A percentile compares a stretch with the other conserved stretches of the same genome.
phyloP scores from a whole-genome alignment of 345 rosid genomes.

The Diplotaxis tenuifolia region DNA sequence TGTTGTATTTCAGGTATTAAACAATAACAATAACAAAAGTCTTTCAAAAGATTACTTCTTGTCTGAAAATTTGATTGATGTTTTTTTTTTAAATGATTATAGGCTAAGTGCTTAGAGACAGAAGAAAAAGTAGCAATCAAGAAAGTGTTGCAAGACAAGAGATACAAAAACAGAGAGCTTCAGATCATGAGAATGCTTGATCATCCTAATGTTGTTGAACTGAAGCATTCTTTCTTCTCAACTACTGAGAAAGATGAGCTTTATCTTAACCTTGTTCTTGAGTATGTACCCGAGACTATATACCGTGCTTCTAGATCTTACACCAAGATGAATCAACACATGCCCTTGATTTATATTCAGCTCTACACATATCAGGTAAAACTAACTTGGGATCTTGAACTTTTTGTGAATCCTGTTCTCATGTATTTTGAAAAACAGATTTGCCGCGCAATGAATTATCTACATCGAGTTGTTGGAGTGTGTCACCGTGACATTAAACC shows the following conservation, averaged over 20 bases:
- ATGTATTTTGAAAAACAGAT: slow-evolving; percentile 48
- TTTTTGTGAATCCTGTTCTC: not conserved
- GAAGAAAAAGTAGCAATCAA: slow-evolving; percentile 94
- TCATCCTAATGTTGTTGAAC: slow-evolving; percentile 88
- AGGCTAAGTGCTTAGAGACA: slow-evolving; percentile 98
- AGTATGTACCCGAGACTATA: slow-evolving; percentile 92
- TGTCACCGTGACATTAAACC: slow-evolving; percentile 99
- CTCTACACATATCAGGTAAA: slow-evolving; percentile 90
- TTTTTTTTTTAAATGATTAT: not conserved
- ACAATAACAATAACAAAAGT: not conserved
- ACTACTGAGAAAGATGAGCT: slow-evolving; percentile 94
- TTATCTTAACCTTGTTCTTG: slow-evolving; percentile 93
- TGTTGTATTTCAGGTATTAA: slow-evolving; percentile 78
- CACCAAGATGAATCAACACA: slow-evolving; percentile 74
- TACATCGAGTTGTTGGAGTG: slow-evolving; percentile 81
- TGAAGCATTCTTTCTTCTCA: slow-evolving; percentile 88
- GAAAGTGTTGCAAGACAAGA: slow-evolving; percentile 96
- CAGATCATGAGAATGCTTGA: slow-evolving; percentile 91
- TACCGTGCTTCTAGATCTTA: slow-evolving; percentile 74
- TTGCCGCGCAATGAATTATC: slow-evolving; percentile 91
- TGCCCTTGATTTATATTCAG: slow-evolving; percentile 92
- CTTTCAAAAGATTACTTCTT: not conserved
- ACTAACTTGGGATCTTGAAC: not conserved
- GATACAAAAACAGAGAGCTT: slow-evolving; percentile 93
- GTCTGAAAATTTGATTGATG: not conserved